These are phyloP conservation scores for Apophysomyces sp. DNA, from an alignment of 371 early-diverging fungal genomes.

Conservation along the genomic window DNA sequence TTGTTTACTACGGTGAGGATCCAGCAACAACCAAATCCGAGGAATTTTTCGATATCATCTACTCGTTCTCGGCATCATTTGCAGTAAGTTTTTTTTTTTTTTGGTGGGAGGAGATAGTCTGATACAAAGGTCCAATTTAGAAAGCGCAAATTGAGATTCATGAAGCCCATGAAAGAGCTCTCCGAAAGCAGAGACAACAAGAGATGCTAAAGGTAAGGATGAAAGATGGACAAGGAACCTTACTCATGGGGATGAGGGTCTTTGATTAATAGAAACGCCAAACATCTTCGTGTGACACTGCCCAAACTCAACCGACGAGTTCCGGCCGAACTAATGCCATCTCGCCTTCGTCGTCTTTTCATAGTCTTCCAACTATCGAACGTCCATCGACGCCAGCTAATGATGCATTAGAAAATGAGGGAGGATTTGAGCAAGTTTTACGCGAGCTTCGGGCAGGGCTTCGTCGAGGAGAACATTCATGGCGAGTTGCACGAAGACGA, in stretches of 20 bases:
- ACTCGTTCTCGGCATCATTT: slow-evolving; percentile 40
- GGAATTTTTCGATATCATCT: slow-evolving; percentile 77
- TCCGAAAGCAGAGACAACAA: slow-evolving; percentile 20
- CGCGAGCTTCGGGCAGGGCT: slow-evolving; percentile 38
- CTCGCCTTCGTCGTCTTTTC: neutral
- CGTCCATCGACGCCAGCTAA: neutral
- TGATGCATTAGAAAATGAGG: slow-evolving; percentile 11
- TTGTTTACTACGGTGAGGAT: slow-evolving; percentile 83
- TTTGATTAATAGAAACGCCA: neutral
- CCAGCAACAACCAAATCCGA: slow-evolving; percentile 74
- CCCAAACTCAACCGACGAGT: neutral
- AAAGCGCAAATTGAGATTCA: slow-evolving; percentile 26
- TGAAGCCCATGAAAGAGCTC: slow-evolving; percentile 21
- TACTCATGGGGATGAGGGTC: no score
- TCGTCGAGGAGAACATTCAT: slow-evolving; percentile 27
- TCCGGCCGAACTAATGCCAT: neutral
- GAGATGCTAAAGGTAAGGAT: slow-evolving; percentile 5
- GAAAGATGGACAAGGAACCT: no score
- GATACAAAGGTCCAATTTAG: neutral
- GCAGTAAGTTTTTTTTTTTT: slow-evolving; percentile 21
- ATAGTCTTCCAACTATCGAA: neutral
- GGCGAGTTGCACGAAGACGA: slow-evolving; percentile 13
- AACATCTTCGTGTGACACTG: neutral
- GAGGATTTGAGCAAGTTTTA: slow-evolving; percentile 36
- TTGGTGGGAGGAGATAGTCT: neutral